These are phyloP conservation scores for Podila clonocystis DNA, from an alignment of 192 early-diverging fungal species.

Conservation along the genomic window DNA sequence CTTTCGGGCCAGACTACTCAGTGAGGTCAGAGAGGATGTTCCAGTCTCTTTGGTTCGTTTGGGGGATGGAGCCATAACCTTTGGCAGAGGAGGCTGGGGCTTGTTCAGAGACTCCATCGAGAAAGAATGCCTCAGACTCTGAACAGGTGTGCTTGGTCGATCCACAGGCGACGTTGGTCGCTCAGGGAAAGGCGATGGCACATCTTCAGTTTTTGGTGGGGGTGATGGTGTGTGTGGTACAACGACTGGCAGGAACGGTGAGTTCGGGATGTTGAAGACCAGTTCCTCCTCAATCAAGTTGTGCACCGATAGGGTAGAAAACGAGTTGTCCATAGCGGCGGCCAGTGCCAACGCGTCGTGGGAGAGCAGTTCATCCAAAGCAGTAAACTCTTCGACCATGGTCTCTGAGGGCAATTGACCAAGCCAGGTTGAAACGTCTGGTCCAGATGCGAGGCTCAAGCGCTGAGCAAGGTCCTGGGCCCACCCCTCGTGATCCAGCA, in stretches of 20 bases:
- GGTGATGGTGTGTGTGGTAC: not conserved
- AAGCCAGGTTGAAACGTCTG: constrained; percentile 31
- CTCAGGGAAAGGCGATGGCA: not conserved
- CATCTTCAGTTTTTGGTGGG: constrained; percentile 2
- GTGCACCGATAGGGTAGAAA: constrained; percentile 1
- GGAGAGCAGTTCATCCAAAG: not conserved
- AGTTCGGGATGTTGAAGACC: constrained; percentile 25
- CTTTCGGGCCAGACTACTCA: constrained; percentile 16
- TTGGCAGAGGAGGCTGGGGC: constrained; percentile 40
- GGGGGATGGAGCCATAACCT: not conserved
- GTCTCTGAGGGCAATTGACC: constrained; percentile 22
- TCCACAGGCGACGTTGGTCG: not conserved
- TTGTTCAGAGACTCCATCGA: constrained; percentile 37
- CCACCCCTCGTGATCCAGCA: constrained; percentile 39
- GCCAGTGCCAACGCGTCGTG: not conserved
- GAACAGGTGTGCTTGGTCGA: not conserved
- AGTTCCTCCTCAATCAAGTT: constrained; percentile 22
- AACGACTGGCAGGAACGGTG: not conserved
- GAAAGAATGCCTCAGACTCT: constrained; percentile 16
- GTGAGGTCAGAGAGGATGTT: not conserved
- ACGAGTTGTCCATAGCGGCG: not conserved
- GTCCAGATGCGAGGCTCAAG: constrained; percentile 22
- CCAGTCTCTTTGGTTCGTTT: constrained; percentile 2
- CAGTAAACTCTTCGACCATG: not conserved
- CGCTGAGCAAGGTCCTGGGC: constrained; percentile 37